A percentile compares a stretch with the other conserved stretches of the same genome.
These are phyloP conservation scores for Henckelia pumila DNA, from an alignment of 257 asterid genomes.

Conservation along the genomic window DNA sequence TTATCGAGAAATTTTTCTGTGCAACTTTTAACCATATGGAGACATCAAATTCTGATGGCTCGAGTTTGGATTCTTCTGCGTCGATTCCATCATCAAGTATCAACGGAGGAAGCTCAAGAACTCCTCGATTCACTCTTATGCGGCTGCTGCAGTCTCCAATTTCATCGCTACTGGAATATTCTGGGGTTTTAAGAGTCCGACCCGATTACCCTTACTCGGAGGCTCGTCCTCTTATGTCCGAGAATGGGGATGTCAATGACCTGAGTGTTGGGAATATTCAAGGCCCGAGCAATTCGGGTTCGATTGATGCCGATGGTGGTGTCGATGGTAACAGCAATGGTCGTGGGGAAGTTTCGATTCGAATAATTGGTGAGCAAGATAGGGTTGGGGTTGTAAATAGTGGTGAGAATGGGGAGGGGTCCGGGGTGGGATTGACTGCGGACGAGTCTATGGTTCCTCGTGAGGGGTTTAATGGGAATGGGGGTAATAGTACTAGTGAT, in stretches of 20 bases:
- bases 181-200: constrained; percentile 49
- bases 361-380: constrained; percentile 52
- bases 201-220: constrained; percentile 45
- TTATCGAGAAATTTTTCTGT: neutral
- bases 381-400: constrained; percentile 33
- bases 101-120: constrained; percentile 28
- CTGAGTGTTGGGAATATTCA: constrained; percentile 2
- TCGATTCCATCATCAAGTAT: constrained; percentile 25
- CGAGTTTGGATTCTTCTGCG: constrained; percentile 24
- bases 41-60: neutral
- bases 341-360: constrained; percentile 54
- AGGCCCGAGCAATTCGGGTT: constrained; percentile 21
- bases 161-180: constrained; percentile 53
- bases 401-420: constrained; percentile 28
- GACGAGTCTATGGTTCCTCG: constrained; percentile 29
- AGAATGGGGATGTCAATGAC: neutral
- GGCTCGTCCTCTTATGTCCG: constrained; percentile 33
- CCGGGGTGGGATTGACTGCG: constrained; percentile 25
- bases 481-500: constrained; percentile 6
- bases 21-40: neutral
- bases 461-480: constrained; percentile 24
- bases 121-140: constrained; percentile 40
- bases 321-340: constrained; percentile 30
- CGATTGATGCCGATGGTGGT: constrained; percentile 15
- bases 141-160: constrained; percentile 52